phyloP scores from a whole-genome alignment of 495 filamentous ascomycete species.

The Penicillium tannophilum region DNA sequence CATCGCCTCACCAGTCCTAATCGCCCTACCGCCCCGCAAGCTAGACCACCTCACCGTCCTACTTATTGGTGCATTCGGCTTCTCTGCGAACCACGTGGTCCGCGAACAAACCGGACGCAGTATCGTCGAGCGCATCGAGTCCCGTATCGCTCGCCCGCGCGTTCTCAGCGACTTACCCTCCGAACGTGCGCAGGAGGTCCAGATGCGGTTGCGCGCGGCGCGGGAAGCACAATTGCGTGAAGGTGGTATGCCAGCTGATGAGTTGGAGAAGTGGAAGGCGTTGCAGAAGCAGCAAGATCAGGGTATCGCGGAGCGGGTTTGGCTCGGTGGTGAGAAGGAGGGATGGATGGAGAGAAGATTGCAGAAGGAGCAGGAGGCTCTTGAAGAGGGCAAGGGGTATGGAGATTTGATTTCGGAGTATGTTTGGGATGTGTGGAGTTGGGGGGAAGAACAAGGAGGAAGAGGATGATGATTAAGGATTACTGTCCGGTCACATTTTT shows the following conservation, averaged over 20 bases:
- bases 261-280: slow-evolving; percentile 45
- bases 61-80: slow-evolving; percentile 58
- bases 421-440: slow-evolving; percentile 79
- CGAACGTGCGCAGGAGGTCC: slow-evolving; percentile 56
- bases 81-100: slow-evolving; percentile 67
- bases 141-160: slow-evolving; percentile 28
- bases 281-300: slow-evolving; percentile 34
- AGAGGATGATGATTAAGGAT: slow-evolving; percentile 25
- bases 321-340: slow-evolving; percentile 64
- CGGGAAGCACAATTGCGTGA: slow-evolving; percentile 34
- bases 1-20: slow-evolving; percentile 67
- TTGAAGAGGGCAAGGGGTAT: slow-evolving; percentile 80
- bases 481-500: no score
- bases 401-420: slow-evolving; percentile 80
- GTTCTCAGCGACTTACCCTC: slow-evolving; percentile 47
- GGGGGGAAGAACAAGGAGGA: slow-evolving; percentile 45
- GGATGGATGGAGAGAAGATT: slow-evolving; percentile 76
- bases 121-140: slow-evolving; percentile 46
- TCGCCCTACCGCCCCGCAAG: slow-evolving; percentile 78
- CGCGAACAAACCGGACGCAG: slow-evolving; percentile 55
- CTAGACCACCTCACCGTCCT: slow-evolving; percentile 64
- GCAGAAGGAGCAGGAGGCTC: slow-evolving; percentile 67
- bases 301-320: slow-evolving; percentile 55
- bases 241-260: slow-evolving; percentile 34
- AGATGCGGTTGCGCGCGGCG: slow-evolving; percentile 40